Base-by-base conservation (phyloP, 2,329 filamentous ascomycete genomes). In the Penicillium sp. region DNA sequence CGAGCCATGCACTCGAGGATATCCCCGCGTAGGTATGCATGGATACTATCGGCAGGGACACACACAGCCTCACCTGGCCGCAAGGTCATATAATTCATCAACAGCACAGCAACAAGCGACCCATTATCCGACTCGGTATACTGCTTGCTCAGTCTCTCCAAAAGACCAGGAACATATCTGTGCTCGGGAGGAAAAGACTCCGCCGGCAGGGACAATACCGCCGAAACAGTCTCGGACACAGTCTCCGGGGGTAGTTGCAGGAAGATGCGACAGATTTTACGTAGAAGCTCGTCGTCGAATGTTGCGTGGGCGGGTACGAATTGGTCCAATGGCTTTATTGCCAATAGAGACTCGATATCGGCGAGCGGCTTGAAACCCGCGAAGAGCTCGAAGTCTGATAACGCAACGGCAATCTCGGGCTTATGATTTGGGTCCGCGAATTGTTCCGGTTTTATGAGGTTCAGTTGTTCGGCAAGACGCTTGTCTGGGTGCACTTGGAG, bases 1-100 rank as follows among this genome's bases (percentile, higher is more conserved):
- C 89, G 84, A 1, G 90, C 90, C 90, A 92, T 92, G 76, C 90
- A 92, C 75, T 92, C 90, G 68, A 92, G 86, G 56, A 92, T 91
- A 71, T 92, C 87, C 3, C 90, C 90, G 4, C 84, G 84, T 0
- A 92, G 79, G 70, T 91, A 92, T 0, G 90, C 90, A 70, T 92
- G 89, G 58, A 91, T 90, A 5, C 88, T 89, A 66, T 92, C 89
- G 0, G 89, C 88, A 0, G 89, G 90, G 17, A 92, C 89, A 72
- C 86, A 91, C 56, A 92, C 83, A 8, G 86, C 84, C 56, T 91
- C 85, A 17, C 90, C 90, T 0, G 88, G 82, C 21, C 85, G 77
- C 8, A 93, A 83, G 1, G 84, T 80, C 56, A 93, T 72, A 70
- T 86, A 93, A 76, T 93, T 93, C 90, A 92, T 92, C 50, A 87